Evolutionary conservation across 306 rosid species (phyloP), one percentile per base, ranked within the genome.

Genomic region (Carpinus fangiana): DNA sequence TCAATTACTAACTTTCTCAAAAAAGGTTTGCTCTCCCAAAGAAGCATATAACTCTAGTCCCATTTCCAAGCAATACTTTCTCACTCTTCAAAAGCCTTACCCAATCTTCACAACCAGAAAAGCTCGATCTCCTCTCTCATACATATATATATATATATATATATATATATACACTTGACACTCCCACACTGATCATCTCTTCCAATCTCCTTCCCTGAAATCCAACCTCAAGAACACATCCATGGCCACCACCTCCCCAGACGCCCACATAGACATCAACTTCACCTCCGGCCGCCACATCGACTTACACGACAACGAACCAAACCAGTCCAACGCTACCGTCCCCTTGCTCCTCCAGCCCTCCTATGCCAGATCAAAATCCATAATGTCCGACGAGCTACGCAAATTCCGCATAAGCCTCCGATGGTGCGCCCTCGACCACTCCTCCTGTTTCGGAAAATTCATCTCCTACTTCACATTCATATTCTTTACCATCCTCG

Each of bases 401-500:
- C 70, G 78, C 77, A 83, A 86, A 75, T 91, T 91, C 68, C 83
- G 91, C 4, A 76, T 86, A 23, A 82, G 92, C 83, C 93, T 95
- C 11, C 88, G 84, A 73, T 95, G 98, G 96, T 92, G 91, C 69
- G 96, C 96, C 12, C 92, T 95, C 0, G 98, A 92, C 38, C 98
- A 92, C 85, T 87, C 98, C 64, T 76, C 98, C 0, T 74, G 81
- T 69, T 0, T 65, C 2, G 92, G 92, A n/a, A 90, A 86, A 75
- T 41, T 82, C 77, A 73, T 87, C 9, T 95, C 98, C 47, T 92
- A 83, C 66, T 48, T 78, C 11, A 9, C 83, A 3, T 95, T 95
- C 88, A 17, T 82, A 3, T 46, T 88, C 78, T 86, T 95, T 57
- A 57, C 93, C 52, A 4, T 92, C 66, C 1, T 90, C 56, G 88